These are phyloP conservation scores for Aegilops bicornis DNA, from an alignment of 176 grass and related monocot genomes.

Conservation along the genomic window DNA sequence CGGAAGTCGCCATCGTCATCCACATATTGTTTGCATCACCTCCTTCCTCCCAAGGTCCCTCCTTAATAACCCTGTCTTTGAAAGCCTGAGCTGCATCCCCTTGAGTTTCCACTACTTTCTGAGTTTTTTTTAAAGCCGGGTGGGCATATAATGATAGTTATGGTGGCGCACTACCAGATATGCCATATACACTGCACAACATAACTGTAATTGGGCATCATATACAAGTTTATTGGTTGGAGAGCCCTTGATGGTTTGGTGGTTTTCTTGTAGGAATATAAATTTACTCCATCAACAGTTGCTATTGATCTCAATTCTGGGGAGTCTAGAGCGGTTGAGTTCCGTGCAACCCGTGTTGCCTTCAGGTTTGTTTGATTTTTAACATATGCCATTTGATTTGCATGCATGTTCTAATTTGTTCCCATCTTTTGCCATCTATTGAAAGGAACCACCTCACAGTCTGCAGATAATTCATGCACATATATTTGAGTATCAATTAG, in stretches of 20 bases:
- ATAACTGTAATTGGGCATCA: background rate
- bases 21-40: too few relatives aligned
- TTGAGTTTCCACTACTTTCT: background rate
- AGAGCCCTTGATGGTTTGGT: constrained; percentile 37
- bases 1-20: too few relatives aligned
- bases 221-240: constrained; percentile 24
- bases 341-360: constrained; percentile 88
- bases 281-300: constrained; percentile 73
- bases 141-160: background rate
- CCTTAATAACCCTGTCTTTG: too few relatives aligned
- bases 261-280: constrained; percentile 75
- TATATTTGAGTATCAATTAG: constrained; percentile 3
- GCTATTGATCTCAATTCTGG: constrained; percentile 91
- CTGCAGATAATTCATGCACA: constrained; percentile 2
- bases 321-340: constrained; percentile 81
- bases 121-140: background rate
- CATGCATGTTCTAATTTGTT: background rate
- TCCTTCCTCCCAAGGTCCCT: too few relatives aligned
- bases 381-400: background rate
- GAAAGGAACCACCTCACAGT: background rate
- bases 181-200: constrained; percentile 16
- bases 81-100: too few relatives aligned
- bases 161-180: background rate
- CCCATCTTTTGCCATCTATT: background rate
- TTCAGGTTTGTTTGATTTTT: constrained; percentile 73